These are phyloP conservation scores for Geranium incanum DNA, from an alignment of 441 rosid genomes.

Conservation along the genomic window DNA sequence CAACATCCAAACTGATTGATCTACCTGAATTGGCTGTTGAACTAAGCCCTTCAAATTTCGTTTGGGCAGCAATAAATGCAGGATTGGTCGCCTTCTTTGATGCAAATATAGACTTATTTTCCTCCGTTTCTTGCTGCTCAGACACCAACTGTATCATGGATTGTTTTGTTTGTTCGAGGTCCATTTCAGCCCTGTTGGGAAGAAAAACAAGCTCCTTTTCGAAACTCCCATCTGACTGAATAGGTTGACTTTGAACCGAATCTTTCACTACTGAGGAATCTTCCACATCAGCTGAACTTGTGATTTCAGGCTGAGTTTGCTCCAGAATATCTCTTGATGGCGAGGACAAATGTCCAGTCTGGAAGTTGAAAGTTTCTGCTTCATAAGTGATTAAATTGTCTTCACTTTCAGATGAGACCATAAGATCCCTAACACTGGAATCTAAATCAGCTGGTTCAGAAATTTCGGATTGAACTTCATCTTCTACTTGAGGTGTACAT, in stretches of 20 bases:
- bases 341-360: slow-evolving; percentile 23
- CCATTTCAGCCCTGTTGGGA: slow-evolving; percentile 33
- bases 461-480: slow-evolving; percentile 28
- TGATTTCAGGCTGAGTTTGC: slow-evolving; percentile 31
- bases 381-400: slow-evolving; percentile 36
- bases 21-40: slow-evolving; percentile 36
- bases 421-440: slow-evolving; percentile 23
- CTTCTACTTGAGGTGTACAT: slow-evolving; percentile 23
- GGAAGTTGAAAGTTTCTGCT: slow-evolving; percentile 30
- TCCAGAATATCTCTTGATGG: slow-evolving; percentile 26
- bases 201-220: slow-evolving; percentile 26
- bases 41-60: slow-evolving; percentile 69
- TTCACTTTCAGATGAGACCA: slow-evolving; percentile 31
- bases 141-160: slow-evolving; percentile 52
- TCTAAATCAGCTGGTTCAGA: slow-evolving; percentile 26
- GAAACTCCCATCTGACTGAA: slow-evolving; percentile 26
- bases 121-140: slow-evolving; percentile 42
- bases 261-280: slow-evolving; percentile 18
- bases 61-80: slow-evolving; percentile 53
- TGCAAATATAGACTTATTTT: slow-evolving; percentile 32
- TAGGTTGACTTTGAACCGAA: slow-evolving; percentile 24
- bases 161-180: slow-evolving; percentile 41
- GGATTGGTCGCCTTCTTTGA: slow-evolving; percentile 59
- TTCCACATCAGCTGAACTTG: slow-evolving; percentile 24
- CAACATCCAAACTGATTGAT: slow-evolving; percentile 33